Evolutionary conservation across 1,284 basidiomycete species (phyloP).

Genomic region (Trichosporon faecale): DNA sequence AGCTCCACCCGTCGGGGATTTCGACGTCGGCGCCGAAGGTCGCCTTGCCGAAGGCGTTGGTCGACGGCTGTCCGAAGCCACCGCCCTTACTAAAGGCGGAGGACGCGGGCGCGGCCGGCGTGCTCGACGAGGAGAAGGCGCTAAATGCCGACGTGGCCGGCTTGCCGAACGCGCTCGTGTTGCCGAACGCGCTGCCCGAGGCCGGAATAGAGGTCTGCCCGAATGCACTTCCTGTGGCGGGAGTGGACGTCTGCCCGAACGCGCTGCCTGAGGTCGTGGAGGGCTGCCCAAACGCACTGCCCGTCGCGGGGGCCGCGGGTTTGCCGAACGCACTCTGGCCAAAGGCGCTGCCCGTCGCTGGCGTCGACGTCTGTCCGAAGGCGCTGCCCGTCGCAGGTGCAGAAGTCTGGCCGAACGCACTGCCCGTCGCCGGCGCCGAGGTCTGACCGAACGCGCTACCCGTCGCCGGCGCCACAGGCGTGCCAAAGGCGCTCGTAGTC

Average conservation of each 20-base stretch:
- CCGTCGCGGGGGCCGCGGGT: conserved; percentile 18
- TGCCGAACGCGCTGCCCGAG: conserved; percentile 30
- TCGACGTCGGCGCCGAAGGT: conserved; percentile 25
- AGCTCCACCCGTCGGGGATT: conserved; percentile 54
- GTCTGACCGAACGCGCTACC: conserved; percentile 16
- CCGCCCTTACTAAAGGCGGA: conserved; percentile 11
- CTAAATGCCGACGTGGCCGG: conserved; percentile 12
- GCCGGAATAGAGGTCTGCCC: background rate
- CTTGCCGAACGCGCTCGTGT: conserved; percentile 24
- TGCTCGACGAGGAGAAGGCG: conserved; percentile 16
- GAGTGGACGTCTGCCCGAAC: conserved; percentile 10
- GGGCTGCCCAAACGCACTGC: conserved; percentile 40
- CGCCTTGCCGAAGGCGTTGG: conserved; percentile 10
- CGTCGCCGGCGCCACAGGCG: background rate
- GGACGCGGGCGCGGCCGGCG: conserved; percentile 5
- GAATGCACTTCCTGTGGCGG: conserved; percentile 6
- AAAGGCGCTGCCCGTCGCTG: conserved; percentile 21
- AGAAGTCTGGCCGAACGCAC: conserved; percentile 39
- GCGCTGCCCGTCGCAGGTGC: conserved; percentile 25
- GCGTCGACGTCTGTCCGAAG: conserved; percentile 23
- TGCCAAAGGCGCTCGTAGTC: conserved; percentile 13
- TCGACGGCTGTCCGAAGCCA: conserved; percentile 1
- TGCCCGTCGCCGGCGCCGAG: conserved; percentile 21
- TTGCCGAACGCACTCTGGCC: conserved; percentile 22
- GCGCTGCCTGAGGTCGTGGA: conserved; percentile 22